Conservation (phyloP, 2,329 filamentous ascomycete genomes). For the Fusarium abutilonis region DNA sequence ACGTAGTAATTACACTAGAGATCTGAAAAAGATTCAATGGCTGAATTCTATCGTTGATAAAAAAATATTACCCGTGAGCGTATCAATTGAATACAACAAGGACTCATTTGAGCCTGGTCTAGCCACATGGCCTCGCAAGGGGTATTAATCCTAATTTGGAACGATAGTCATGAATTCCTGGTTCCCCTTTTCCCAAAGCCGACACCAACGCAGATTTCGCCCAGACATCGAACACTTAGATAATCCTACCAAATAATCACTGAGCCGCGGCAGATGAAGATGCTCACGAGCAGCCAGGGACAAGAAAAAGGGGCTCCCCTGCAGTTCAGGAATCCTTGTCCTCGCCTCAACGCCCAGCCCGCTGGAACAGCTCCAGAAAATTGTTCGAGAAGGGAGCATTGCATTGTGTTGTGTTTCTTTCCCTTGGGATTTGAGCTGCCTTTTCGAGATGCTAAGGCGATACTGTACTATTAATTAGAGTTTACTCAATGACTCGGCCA, state of each 20-base stretch:
- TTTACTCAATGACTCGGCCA: slow-evolving; percentile 31
- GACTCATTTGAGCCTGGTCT: slow-evolving; percentile 8
- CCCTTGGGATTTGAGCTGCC: slow-evolving; percentile 9
- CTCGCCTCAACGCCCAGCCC: slow-evolving; percentile 36
- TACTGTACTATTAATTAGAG: slow-evolving; percentile 9
- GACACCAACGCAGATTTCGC: slow-evolving; percentile 13
- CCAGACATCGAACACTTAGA: slow-evolving; percentile 22
- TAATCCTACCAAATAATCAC: slow-evolving; percentile 18
- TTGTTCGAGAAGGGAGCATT: slow-evolving; percentile 8
- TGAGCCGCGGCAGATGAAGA: slow-evolving; percentile 33
- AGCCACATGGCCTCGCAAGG: slow-evolving; percentile 38
- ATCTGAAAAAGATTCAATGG: too few relatives aligned
- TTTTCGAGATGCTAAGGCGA: not conserved
- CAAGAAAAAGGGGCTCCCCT: slow-evolving; percentile 32
- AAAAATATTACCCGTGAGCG: slow-evolving; percentile 14
- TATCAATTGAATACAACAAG: slow-evolving; percentile 5
- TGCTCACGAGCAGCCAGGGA: slow-evolving; percentile 26
- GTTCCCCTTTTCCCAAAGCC: slow-evolving; percentile 26
- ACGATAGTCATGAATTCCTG: slow-evolving; percentile 26
- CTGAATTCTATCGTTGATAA: too few relatives aligned
- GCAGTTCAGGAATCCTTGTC: slow-evolving; percentile 22
- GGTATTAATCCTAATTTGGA: slow-evolving; percentile 36
- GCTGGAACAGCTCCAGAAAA: slow-evolving; percentile 25
- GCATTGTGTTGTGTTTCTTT: not conserved
- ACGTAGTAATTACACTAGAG: too few relatives aligned